These are phyloP conservation scores for Candida berthetii DNA, from an alignment of 805 yeast species.

Conservation along the genomic window DNA sequence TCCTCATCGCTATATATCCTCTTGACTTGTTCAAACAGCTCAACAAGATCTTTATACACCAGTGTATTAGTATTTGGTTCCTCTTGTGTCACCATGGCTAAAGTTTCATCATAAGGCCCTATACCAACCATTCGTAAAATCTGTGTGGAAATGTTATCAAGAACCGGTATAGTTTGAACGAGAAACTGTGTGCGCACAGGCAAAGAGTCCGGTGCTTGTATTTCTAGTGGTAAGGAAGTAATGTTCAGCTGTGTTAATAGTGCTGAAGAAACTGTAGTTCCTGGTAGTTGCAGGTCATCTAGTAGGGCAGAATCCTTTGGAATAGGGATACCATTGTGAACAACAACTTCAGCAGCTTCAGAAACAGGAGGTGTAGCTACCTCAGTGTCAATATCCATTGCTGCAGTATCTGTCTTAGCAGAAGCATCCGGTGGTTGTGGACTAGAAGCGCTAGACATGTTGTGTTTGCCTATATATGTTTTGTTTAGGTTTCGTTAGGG, in stretches of 20 bases:
- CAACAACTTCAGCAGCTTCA: too few species aligned
- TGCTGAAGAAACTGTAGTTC: slow-evolving; percentile 14
- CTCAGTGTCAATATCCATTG: too few species aligned
- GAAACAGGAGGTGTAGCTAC: too few species aligned
- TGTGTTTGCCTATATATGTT: too few species aligned
- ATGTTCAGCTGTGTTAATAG: slow-evolving; percentile 38
- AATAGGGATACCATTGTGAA: slow-evolving; percentile 12
- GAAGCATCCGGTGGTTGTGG: too few species aligned
- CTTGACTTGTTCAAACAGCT: slow-evolving; percentile 73
- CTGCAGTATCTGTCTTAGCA: too few species aligned
- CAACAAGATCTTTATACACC: slow-evolving; percentile 59
- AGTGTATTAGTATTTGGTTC: slow-evolving; percentile 62
- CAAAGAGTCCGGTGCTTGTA: slow-evolving; percentile 48
- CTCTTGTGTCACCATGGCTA: slow-evolving; percentile 60
- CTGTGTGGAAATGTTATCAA: slow-evolving; percentile 82
- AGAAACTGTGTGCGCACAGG: slow-evolving; percentile 52
- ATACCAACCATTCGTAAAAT: slow-evolving; percentile 64
- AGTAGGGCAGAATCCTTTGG: slow-evolving; percentile 17
- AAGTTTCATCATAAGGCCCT: slow-evolving; percentile 70
- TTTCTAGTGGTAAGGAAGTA: slow-evolving; percentile 53
- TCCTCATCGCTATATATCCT: slow-evolving; percentile 60
- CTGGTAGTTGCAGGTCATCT: slow-evolving; percentile 1
- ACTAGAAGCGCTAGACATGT: too few species aligned
- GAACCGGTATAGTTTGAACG: slow-evolving; percentile 63
- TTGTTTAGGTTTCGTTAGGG: too few species aligned